Evolutionary conservation across 225 moss, liverwort and hornwort species (phyloP), one percentile per base, ranked within the genome.

Genomic region (Pleurozium schreberi): DNA sequence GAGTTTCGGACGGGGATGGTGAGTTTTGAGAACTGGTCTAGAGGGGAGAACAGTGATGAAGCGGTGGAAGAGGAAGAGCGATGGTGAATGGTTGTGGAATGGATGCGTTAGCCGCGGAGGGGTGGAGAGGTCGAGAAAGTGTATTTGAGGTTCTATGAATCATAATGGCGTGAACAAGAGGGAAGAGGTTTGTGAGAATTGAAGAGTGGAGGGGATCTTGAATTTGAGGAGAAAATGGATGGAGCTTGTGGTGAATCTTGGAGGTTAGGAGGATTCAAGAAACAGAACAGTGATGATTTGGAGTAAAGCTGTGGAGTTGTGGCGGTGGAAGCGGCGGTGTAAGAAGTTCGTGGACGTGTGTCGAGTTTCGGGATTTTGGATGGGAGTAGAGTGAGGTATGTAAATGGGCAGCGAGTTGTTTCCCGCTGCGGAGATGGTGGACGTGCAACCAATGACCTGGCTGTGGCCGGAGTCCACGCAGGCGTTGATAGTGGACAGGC

Each of bases 381-480:
- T 90, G 87, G 84, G 86, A 91, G 55, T 79, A 87, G 79, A 25
- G 18, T 38, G 45, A 74, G 80, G 21, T 49, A 83, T 85, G 90
- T 91, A 88, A 85, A 89, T 92, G 91, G 88, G 87, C 69, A 93
- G 87, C 71, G 75, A 82, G 84, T 40, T 90, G 60, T 75, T 28
- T 83, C 62, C 84, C 75, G 80, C 78, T 87, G 84, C 81, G 30
- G 89, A 87, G 52, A 93, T 90, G 90, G 77, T 93, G 64, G 90
- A 93, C 12, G 79, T 91, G 87, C 87, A 90, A 50, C 38, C 89
- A 86, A 90, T 92, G 84, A 61, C 83, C 49, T 33, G 92, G 42
- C 91, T 93, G 92, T 97, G 97, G 97, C 93, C 93, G 86, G 96
- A 94, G 84, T 71, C 86, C 64, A 34, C 86, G 79, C 88, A 93